Base-by-base conservation (phyloP, 768 basidiomycete species). In the Mycena kentingensis region DNA sequence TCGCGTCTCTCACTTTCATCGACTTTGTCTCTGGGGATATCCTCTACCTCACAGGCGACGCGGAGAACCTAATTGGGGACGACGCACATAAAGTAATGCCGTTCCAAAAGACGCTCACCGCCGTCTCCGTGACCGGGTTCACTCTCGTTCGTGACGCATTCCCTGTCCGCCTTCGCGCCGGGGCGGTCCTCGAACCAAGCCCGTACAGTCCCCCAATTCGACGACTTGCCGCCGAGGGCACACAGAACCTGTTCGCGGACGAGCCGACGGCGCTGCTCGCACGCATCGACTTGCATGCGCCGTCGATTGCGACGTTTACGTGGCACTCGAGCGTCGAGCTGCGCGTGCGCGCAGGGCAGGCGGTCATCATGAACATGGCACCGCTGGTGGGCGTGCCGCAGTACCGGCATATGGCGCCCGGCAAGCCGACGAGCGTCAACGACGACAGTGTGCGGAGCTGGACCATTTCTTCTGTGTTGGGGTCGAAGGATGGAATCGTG, bases 371-470 rank as follows among this genome's bases (percentile, higher is more conserved):
- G 55, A 80, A 83, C 58, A 77, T 84, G 60, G 72, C 75, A 1
- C 63, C 73, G 19, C 70, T 85, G 46, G 62, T 85, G 11, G 80
- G 83, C 15, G 54, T 68, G 21, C 67, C 70, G 4, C 65, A 66
- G 19, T 81, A 80, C 62, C 69, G 70, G 42, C 84, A 85, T 59
- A 83, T 84, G 73, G 72, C 79, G 3, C 72, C 72, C 27, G 49
- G 60, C 11, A 70, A 74, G 12, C 75, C 77, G 1, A 74, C 67
- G 18, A 70, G 73, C 11, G 67, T 80, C 16, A 83, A 83, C 59
- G 83, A 85, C 61, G 82, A 86, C 57, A 76, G 81, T 44, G 77
- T 86, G 13, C 79, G 83, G 11, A 85, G 83, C 4, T 86, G 83
- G 83, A 84, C 83, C 0, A 71, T 85, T 16, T 83, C 84, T 18